Evolutionary conservation across 139 green algal genomes (phyloP), one percentile per base, ranked within the genome.

Genomic region (Volvox africanus): DNA sequence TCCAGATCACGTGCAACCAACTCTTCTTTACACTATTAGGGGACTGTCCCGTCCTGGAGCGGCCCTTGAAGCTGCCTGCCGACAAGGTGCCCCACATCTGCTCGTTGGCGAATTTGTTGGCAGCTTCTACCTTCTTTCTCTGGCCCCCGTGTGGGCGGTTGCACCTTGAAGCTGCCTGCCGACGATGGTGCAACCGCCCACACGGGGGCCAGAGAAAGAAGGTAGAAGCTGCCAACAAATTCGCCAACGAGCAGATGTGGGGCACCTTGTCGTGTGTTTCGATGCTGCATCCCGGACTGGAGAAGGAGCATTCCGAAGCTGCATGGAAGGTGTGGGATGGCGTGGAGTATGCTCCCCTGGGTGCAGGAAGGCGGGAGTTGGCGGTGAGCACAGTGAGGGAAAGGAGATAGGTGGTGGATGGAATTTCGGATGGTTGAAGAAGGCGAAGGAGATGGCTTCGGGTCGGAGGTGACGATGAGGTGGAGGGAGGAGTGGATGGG

Each of bases 11-110:
- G n/a, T n/a, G n/a, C n/a, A n/a, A n/a, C n/a, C n/a, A n/a, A n/a
- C n/a, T n/a, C n/a, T n/a, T n/a, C n/a, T n/a, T n/a, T n/a, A n/a
- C n/a, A n/a, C n/a, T n/a, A n/a, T n/a, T n/a, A n/a, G n/a, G n/a
- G n/a, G n/a, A n/a, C n/a, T n/a, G n/a, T n/a, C n/a, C n/a, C n/a
- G n/a, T n/a, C n/a, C n/a, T n/a, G n/a, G n/a, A n/a, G n/a, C n/a
- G n/a, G n/a, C n/a, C n/a, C n/a, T n/a, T n/a, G n/a, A n/a, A n/a
- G n/a, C n/a, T n/a, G n/a, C n/a, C n/a, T n/a, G n/a, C n/a, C 33
- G 69, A 86, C 9, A 95, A 90, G 20, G 61, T 89, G 88, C 93
- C 93, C 88, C 92, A 95, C 32, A 95, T 55, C 32, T 86, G 22
- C 13, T 87, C 67, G 33, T 95, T 95, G 77, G 88, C 82, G 2